Percentiles rank a stretch among this genome's conserved stretches.
Conservation (phyloP, 768 basidiomycete genomes). For the Amanita pseudoporphyria region DNA sequence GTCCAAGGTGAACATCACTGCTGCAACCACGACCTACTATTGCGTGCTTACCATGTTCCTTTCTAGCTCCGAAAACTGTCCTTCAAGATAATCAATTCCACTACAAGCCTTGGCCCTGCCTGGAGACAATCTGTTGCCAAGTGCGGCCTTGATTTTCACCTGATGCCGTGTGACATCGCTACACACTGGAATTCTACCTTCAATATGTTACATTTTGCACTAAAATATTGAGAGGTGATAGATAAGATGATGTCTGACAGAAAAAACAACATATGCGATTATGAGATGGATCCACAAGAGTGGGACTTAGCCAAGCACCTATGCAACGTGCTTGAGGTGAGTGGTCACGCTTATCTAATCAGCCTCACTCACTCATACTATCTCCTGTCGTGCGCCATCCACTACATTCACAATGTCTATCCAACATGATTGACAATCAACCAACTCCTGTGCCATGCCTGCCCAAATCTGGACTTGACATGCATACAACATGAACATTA, state of each 20-base stretch:
- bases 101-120: slow-evolving; percentile 1
- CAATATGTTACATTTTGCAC: slow-evolving; percentile 25
- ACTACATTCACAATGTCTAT: not conserved
- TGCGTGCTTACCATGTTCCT: not conserved
- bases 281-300: slow-evolving; percentile 17
- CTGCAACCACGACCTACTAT: not conserved
- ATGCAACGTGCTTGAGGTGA: slow-evolving; percentile 19
- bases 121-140: slow-evolving; percentile 1
- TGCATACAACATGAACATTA: not conserved
- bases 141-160: not conserved
- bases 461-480: not conserved
- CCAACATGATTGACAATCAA: not conserved
- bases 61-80: not conserved
- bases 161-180: slow-evolving; percentile 26
- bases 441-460: not conserved
- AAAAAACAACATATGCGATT: slow-evolving; percentile 15
- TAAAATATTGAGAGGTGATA: slow-evolving; percentile 19
- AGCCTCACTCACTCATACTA: not conserved
- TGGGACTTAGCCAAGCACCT: slow-evolving; percentile 26
- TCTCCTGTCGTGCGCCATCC: not conserved
- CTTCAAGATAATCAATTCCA: slow-evolving; percentile 3
- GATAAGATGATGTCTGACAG: slow-evolving; percentile 16
- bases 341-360: slow-evolving; percentile 8
- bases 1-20: slow-evolving; percentile 1
- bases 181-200: too few relatives aligned